A percentile compares a stretch with the other conserved stretches of the same genome.
phyloP scores from a whole-genome alignment of 495 filamentous ascomycete species.

The Penicillium goetzii region DNA sequence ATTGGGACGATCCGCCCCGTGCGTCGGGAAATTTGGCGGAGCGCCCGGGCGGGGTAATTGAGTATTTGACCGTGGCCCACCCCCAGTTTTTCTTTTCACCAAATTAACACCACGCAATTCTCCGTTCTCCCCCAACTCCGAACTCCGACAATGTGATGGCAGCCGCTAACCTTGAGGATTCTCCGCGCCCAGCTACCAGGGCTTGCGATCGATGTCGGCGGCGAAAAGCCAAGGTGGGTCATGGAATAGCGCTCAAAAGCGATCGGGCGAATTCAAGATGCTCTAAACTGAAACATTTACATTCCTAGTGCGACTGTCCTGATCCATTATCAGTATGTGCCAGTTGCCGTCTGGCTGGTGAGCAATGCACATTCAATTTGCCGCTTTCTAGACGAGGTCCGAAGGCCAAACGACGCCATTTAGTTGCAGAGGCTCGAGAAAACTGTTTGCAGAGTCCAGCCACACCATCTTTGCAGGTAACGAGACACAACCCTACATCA shows the following conservation, averaged over 20 bases:
- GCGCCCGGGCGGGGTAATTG: neutral
- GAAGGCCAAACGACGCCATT: conserved; percentile 21
- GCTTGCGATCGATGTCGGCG: conserved; percentile 33
- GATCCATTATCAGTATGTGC: conserved; percentile 19
- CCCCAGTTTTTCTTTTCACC: conserved; percentile 5
- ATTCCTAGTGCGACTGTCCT: conserved; percentile 21
- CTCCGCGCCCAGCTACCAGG: conserved; percentile 15
- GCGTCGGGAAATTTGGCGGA: conserved; percentile 9
- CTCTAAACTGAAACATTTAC: neutral
- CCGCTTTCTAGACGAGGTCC: conserved; percentile 27
- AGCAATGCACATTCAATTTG: conserved; percentile 27
- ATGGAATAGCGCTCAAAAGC: neutral
- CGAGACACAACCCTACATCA: neutral
- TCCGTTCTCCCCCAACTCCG: neutral
- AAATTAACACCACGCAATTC: neutral
- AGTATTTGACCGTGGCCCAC: conserved; percentile 19
- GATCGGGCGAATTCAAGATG: neutral
- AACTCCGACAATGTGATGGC: conserved; percentile 12
- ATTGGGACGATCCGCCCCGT: neutral
- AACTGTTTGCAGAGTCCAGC: conserved; percentile 2
- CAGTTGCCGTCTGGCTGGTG: conserved; percentile 20
- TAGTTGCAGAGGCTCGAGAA: conserved; percentile 8
- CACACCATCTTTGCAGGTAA: conserved; percentile 8
- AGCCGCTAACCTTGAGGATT: conserved; percentile 2
- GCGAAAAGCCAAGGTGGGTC: conserved; percentile 29